These are phyloP conservation scores for Hortiboletus flavorubellus DNA, from an alignment of 768 basidiomycete species.

Conservation along the genomic window DNA sequence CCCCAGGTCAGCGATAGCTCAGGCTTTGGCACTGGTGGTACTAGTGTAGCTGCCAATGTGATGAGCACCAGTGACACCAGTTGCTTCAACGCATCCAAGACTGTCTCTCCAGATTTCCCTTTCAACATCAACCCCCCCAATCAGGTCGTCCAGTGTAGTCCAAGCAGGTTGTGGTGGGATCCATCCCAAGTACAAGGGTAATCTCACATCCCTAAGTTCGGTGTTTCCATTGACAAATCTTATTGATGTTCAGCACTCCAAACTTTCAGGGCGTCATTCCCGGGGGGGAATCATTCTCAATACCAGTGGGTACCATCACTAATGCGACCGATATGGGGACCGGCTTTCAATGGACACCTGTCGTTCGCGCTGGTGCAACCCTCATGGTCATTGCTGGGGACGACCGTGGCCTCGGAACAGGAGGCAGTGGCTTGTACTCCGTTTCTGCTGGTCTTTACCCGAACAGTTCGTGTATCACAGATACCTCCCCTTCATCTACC, in stretches of 20 bases:
- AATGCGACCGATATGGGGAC: conserved; percentile 44
- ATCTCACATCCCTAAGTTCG: conserved; percentile 10
- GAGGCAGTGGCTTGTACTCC: conserved; percentile 58
- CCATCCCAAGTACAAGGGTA: conserved; percentile 51
- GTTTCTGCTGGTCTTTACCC: conserved; percentile 50
- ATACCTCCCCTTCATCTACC: conserved; percentile 70
- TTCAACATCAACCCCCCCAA: conserved; percentile 62
- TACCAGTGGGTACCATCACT: conserved; percentile 52
- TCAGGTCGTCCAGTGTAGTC: conserved; percentile 61
- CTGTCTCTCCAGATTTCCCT: conserved; percentile 51
- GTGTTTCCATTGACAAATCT: background rate
- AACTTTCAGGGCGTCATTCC: conserved; percentile 73
- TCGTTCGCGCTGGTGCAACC: conserved; percentile 61
- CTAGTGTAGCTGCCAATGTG: conserved; percentile 63
- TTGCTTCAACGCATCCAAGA: conserved; percentile 54
- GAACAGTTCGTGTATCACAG: conserved; percentile 53
- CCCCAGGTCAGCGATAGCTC: conserved; percentile 54
- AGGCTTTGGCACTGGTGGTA: conserved; percentile 71
- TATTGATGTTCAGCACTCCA: conserved; percentile 40
- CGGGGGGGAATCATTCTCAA: conserved; percentile 69
- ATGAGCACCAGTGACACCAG: conserved; percentile 45
- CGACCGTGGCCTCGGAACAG: conserved; percentile 59
- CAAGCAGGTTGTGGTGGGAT: conserved; percentile 68
- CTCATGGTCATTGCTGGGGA: conserved; percentile 69
- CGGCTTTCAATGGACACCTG: conserved; percentile 68